Conservation (phyloP, 2,329 filamentous ascomycete genomes). For the Cercospora nicotianae region DNA sequence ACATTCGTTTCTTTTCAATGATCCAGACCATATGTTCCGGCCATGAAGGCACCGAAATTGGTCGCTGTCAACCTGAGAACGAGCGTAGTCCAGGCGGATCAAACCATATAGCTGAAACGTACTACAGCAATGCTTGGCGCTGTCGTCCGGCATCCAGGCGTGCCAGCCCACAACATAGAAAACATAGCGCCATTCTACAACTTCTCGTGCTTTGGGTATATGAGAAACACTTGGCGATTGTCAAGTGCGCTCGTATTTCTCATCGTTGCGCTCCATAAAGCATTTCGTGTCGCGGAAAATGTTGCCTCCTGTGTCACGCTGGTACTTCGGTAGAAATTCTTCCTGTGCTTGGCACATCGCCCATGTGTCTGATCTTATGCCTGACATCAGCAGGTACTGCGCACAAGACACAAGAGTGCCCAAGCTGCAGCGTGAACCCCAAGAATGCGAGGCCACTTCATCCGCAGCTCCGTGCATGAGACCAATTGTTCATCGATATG, state of each 20-base stretch:
- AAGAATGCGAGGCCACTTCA: no score
- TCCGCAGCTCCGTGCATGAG: background rate
- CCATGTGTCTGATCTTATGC: background rate
- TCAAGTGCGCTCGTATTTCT: background rate
- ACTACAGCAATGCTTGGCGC: background rate
- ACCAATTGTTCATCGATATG: background rate
- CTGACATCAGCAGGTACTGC: background rate
- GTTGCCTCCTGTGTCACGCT: background rate
- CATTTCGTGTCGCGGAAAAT: background rate
- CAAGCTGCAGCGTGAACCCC: background rate
- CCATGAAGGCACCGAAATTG: background rate
- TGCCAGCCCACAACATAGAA: background rate
- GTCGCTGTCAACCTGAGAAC: background rate
- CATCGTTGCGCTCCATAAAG: background rate
- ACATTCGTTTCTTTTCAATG: background rate
- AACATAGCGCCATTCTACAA: background rate
- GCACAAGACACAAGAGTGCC: background rate
- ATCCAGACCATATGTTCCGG: background rate
- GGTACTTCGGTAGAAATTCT: background rate
- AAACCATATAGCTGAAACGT: slow-evolving; percentile 8
- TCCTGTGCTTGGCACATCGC: background rate
- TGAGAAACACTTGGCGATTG: background rate
- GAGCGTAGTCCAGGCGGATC: background rate
- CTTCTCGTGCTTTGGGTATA: background rate
- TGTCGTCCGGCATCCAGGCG: background rate